Conservation (phyloP, 2,329 filamentous ascomycete species). For the Aspergillus proliferans region DNA sequence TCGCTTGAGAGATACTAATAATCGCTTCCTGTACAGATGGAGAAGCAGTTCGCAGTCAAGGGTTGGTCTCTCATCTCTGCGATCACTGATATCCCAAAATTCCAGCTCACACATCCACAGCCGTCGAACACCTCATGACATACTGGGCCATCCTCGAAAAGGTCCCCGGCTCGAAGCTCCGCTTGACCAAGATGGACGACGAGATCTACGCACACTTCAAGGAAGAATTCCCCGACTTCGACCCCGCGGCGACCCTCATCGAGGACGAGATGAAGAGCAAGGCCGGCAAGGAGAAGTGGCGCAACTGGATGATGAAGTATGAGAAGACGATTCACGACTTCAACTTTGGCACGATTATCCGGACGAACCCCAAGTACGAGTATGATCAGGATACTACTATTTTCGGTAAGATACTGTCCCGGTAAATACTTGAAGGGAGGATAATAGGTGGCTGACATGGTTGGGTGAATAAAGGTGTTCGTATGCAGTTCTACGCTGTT, state of each 20-base stretch:
- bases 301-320: slow-evolving; percentile 87
- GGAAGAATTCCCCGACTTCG: slow-evolving; percentile 85
- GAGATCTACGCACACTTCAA: slow-evolving; percentile 89
- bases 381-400: slow-evolving; percentile 88
- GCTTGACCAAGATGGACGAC: slow-evolving; percentile 89
- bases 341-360: slow-evolving; percentile 95
- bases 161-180: slow-evolving; percentile 78
- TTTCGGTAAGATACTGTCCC: slow-evolving; percentile 58
- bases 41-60: slow-evolving; percentile 99
- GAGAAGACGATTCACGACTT: slow-evolving; percentile 95
- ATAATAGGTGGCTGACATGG: slow-evolving; percentile 7
- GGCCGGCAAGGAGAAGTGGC: slow-evolving; percentile 86
- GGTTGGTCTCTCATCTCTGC: slow-evolving; percentile 42
- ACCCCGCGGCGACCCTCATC: slow-evolving; percentile 70
- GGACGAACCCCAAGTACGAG: slow-evolving; percentile 69
- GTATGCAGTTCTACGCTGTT: slow-evolving; percentile 79
- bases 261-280: slow-evolving; percentile 99
- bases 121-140: slow-evolving; percentile 90
- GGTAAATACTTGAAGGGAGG: neutral
- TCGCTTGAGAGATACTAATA: slow-evolving; percentile 5
- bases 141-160: slow-evolving; percentile 96
- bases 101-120: slow-evolving; percentile 31
- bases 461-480: slow-evolving; percentile 45
- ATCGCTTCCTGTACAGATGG: slow-evolving; percentile 58
- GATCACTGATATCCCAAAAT: neutral